Evolutionary conservation across 192 early-diverging fungal genomes (phyloP).

Genomic region (Coemansia sp.): DNA sequence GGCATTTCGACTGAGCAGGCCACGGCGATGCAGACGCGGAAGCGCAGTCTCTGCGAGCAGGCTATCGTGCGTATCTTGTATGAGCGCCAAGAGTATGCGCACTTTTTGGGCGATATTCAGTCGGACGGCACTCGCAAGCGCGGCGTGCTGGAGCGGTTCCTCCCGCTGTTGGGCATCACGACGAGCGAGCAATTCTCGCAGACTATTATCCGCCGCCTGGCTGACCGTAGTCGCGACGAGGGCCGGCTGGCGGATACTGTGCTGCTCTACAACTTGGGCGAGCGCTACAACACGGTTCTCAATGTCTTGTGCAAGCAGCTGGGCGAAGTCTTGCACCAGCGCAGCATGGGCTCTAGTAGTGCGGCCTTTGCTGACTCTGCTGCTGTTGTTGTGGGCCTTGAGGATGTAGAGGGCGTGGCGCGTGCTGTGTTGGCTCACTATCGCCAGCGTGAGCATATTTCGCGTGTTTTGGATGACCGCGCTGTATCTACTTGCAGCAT

Average conservation of each 20-base stretch:
- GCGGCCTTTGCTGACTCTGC: not conserved
- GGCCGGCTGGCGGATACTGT: constrained; percentile 75
- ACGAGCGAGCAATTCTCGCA: constrained; percentile 64
- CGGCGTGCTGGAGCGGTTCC: constrained; percentile 71
- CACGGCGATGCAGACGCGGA: constrained; percentile 7
- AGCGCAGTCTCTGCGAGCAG: constrained; percentile 28
- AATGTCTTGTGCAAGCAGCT: constrained; percentile 68
- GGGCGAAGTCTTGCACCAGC: constrained; percentile 59
- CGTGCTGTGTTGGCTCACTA: constrained; percentile 57
- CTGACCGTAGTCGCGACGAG: constrained; percentile 68
- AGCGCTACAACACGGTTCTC: constrained; percentile 75
- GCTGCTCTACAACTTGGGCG: constrained; percentile 73
- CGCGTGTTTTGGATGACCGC: constrained; percentile 33
- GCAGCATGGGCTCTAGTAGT: constrained; percentile 15
- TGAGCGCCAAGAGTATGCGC: constrained; percentile 61
- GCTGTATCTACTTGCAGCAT: constrained; percentile 59
- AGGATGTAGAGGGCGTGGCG: constrained; percentile 55
- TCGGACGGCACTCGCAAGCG: constrained; percentile 45
- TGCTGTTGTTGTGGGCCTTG: constrained; percentile 8
- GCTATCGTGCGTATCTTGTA: constrained; percentile 58
- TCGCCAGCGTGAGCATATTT: constrained; percentile 53
- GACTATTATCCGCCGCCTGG: constrained; percentile 66
- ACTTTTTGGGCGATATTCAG: constrained; percentile 60
- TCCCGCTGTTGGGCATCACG: constrained; percentile 63
- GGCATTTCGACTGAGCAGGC: not conserved